Base-by-base conservation (phyloP, 2,329 filamentous ascomycete genomes). In the Arthrobotrys megalospora region DNA sequence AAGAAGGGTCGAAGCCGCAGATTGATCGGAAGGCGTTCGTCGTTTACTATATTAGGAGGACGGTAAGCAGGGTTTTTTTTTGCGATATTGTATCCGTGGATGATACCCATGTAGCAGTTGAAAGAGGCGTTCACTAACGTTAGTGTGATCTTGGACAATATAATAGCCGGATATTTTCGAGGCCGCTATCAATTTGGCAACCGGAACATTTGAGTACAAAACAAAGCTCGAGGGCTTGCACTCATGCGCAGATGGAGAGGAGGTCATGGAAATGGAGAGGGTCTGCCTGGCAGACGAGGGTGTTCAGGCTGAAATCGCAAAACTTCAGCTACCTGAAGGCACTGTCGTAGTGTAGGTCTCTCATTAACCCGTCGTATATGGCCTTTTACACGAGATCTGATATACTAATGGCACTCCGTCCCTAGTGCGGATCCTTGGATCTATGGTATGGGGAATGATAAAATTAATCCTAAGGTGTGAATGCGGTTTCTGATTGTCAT, bases 311-410 rank as follows among this genome's bases (percentile, higher is more conserved):
- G 89, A 89, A 80, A 86, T 91, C 69, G 88, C 87, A 43, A 91
- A 91, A 83, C 83, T 91, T 60, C 82, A 90, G 81, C 85, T 91
- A 1, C 90, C 90, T 0, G 86, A 88, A 80, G 89, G 89, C 41
- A 86, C 88, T 0, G 86, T 88, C 0, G 84, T 91, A 2, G 87
- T 90, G 75, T 78, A 64, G 36, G 75, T 69, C n/a, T 11, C 24
- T n/a, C 12, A 28, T 28, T 28, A 28, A 28, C 24, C 24, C 24
- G 2, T 28, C 24, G 24, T 28, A 28, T 28, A 28, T 28, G 24
- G 5, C 24, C 24, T 28, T 28, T 2, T 5, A 28, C 24, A 5
- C 24, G 2, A 14, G 12, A 21, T 38, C 12, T 19, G 24, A 24
- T 10, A 7, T 53, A 28, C 6, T 53, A 16, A 28, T 53, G 28